Evolutionary conservation across 2,329 filamentous ascomycete genomes (phyloP), one percentile per base, ranked within the genome.

Genomic region (Macrophomina pseudophaseolina): DNA sequence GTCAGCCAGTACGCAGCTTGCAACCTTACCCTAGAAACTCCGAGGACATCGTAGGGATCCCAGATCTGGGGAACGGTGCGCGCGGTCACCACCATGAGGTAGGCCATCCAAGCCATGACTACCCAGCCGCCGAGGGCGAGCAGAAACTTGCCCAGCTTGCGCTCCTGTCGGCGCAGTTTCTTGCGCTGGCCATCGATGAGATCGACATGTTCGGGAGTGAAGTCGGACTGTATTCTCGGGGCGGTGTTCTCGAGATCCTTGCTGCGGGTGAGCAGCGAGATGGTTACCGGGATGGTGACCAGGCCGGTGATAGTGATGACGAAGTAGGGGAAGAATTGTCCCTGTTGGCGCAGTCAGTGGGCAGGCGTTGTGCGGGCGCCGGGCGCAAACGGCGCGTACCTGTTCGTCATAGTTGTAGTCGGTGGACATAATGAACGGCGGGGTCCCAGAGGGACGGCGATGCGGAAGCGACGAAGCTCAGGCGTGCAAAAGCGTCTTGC

Each of bases 311-410:
- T 86, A 51, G 94, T 97, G 77, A 97, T 89, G 81, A 98, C 90
- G 85, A 99, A 99, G 87, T 97, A 97, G 72, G 96, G 95, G 85
- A 97, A 99, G 85, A 97, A 97, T 87, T 97, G 92, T 74, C 93
- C 94, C 88, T 95, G 68, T 16, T 16, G 2, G 11, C 7, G 6
- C 12, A 63, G 68, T 76, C 71, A 74, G 65, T 14, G n/a, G 38
- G 42, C 63, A 8, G 40, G 18, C 23, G 35, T 4, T 63, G 38
- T 8, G 38, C 16, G 14, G 53, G 7, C 18, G 30, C 18, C 5
- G 33, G 30, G 64, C 49, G 60, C 48, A n/a, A 42, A n/a, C 11
- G n/a, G n/a, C 32, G 33, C 80, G 70, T 78, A 91, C 90, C 88
- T 95, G 89, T 78, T 97, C 92, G 87, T 99, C 95, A 84, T 99